Evolutionary conservation across 2,329 filamentous ascomycete species (phyloP), one percentile per base, ranked within the genome.

Genomic region (Colletotrichum nymphaeae): DNA sequence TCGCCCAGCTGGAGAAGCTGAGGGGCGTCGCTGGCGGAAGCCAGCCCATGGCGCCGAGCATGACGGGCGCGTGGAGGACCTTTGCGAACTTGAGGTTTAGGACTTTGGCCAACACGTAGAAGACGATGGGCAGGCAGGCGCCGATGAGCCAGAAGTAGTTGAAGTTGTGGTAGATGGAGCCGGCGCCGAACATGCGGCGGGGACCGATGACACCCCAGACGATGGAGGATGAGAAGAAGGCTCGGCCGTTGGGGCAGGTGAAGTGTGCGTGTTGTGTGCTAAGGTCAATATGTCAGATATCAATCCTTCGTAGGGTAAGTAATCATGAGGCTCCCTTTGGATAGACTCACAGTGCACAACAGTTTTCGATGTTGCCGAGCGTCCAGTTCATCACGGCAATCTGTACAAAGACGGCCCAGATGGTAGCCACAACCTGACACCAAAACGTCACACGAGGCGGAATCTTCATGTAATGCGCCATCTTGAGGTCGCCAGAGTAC

Each of bases 21-120:
- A 91, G 82, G 0, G 88, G 88, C 0, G 90, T 91, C 0, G 90
- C 90, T 0, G 90, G 90, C 1, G 90, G 90, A 14, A 91, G 85
- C 69, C 86, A 81, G 12, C 82, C 83, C 46, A 86, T 84, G 14
- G 88, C 88, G 16, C 88, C 88, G 69, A 91, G 88, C 76, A 92
- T 87, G 42, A 91, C 83, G 0, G 90, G 90, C 0, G 87, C 87
- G 74, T 85, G 87, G 64, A 92, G 80, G 77, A 87, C 90, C 37
- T 86, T 84, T 49, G 87, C 82, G 2, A 82, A 81, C 78, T 62
- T 63, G 26, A 76, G 55, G n/a, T 76, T 74, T n/a, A 77, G 72
- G n/a, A 74, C 69, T 64, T 74, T 77, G 5, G 86, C 76, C 11
- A 78, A 69, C 46, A 86, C 72, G 76, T 86, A 90, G 75, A 89